Base-by-base conservation (phyloP, 2,329 filamentous ascomycete genomes). In the Fusarium solani-melongenae region DNA sequence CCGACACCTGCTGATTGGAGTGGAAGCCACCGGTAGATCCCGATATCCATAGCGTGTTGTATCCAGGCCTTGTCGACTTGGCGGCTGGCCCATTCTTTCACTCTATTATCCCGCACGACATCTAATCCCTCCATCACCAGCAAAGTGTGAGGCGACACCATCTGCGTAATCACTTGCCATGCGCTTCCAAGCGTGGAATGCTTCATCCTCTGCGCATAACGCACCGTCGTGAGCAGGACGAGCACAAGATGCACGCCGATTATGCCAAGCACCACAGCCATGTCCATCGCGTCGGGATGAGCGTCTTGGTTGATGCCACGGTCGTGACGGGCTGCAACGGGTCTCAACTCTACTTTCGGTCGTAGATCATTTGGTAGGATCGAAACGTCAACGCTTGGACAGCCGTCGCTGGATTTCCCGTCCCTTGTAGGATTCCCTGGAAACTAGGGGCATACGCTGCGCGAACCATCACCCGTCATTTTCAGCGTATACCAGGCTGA, bases 331-430 rank as follows among this genome's bases (percentile, higher is more conserved):
- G 17, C 2, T 36, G 20, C 1, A 27, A 15, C 2, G 59, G 24
- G 7, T 63, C 24, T 5, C 55, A 72, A 7, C 61, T 31, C 0
- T 49, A 6, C 2, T 62, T 22, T 36, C 59, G 61, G 10, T 72
- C 57, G 17, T 65, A 67, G 1, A 61, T 33, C 65, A 61, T 62
- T 27, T 63, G 41, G 5, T 72, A 39, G 9, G 71, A 53, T 8
- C 57, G 38, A 17, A 17, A 66, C 2, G 33, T 46, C 6, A 64
- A 27, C 0, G 46, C 59, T 8, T 57, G 51, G 64, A 14, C n/a
- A 6, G 62, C 64, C 2, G 36, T 38, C 0, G 64, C 49, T 2
- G 51, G 44, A 6, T 66, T 27, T 0, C 11, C 33, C 3, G 59
- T 73, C 8, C 17, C 15, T 20, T 51, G 29, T 4, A 63, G 22